Evolutionary conservation across 148 eudicot genomes (phyloP).

Genomic region (Spergularia marina): DNA sequence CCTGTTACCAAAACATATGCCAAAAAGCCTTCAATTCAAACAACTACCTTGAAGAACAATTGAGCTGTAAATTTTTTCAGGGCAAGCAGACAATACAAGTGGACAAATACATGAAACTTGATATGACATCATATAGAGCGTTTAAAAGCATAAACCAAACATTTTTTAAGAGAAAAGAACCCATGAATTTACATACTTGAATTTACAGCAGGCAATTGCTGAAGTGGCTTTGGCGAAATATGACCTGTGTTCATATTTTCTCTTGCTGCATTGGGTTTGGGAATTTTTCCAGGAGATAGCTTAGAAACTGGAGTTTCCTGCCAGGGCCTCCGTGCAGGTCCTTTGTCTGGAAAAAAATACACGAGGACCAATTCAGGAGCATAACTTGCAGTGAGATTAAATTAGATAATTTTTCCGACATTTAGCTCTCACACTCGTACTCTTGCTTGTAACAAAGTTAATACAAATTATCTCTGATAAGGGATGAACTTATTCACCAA

Average conservation of each 20-base stretch:
- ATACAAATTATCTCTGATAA: too few species aligned
- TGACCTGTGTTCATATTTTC: not conserved
- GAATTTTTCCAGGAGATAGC: slow-evolving; percentile 8
- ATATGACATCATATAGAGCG: too few species aligned
- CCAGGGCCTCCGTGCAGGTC: not conserved
- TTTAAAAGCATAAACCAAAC: not conserved
- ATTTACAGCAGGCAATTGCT: slow-evolving; percentile 6
- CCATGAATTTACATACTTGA: slow-evolving; percentile 16
- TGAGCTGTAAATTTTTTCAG: too few species aligned
- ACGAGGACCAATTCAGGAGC: not conserved
- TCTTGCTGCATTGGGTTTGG: not conserved
- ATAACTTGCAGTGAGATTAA: not conserved
- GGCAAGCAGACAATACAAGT: too few species aligned
- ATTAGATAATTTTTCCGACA: not conserved
- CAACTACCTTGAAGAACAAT: too few species aligned
- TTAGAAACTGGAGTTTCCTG: not conserved
- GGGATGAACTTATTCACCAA: too few species aligned
- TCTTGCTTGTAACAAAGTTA: too few species aligned
- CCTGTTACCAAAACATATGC: too few species aligned
- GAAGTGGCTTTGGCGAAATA: not conserved
- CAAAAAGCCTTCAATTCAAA: too few species aligned
- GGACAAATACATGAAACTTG: too few species aligned
- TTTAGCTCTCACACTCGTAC: too few species aligned
- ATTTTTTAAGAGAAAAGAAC: not conserved
- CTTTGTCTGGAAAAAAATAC: not conserved